phyloP scores from a whole-genome alignment of 2,329 filamentous ascomycete genomes.

The Aspergillus flavus region DNA sequence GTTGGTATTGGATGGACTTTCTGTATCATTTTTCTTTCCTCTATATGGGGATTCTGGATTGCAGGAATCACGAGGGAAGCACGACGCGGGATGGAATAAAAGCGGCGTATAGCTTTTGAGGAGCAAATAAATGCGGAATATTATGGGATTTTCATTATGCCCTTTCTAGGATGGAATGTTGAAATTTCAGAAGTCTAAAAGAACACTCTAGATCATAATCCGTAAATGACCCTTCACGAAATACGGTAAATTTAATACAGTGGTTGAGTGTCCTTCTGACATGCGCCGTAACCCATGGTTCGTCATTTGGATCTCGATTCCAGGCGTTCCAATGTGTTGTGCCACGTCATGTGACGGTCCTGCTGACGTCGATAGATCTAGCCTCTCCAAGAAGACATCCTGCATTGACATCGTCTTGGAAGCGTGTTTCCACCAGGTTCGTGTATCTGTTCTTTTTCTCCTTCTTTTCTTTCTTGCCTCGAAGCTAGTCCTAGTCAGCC shows the following conservation, averaged over 20 bases:
- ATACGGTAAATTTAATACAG: not conserved
- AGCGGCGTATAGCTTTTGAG: constrained; percentile 19
- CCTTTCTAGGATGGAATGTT: not conserved
- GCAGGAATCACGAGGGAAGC: constrained; percentile 12
- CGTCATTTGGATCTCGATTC: not conserved
- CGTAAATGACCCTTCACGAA: not conserved
- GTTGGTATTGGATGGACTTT: constrained; percentile 20
- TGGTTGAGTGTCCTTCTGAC: not conserved
- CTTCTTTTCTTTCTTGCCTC: not conserved
- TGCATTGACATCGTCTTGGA: not conserved
- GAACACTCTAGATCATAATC: constrained; percentile 1
- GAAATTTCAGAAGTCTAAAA: constrained; percentile 13
- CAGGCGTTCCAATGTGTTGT: not conserved
- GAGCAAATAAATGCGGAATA: constrained; percentile 14
- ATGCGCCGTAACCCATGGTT: not conserved
- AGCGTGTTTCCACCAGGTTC: not conserved
- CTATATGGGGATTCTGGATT: constrained; percentile 12
- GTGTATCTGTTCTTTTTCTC: not conserved
- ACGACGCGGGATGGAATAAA: constrained; percentile 18
- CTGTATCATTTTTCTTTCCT: constrained; percentile 18
- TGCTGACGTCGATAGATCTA: constrained; percentile 16
- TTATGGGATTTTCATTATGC: not conserved
- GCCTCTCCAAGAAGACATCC: not conserved
- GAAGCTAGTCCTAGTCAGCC: not conserved
- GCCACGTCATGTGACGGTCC: constrained; percentile 12